Evolutionary conservation across 768 basidiomycete genomes (phyloP), one percentile per base, ranked within the genome.

Genomic region (Lactarius sp.): DNA sequence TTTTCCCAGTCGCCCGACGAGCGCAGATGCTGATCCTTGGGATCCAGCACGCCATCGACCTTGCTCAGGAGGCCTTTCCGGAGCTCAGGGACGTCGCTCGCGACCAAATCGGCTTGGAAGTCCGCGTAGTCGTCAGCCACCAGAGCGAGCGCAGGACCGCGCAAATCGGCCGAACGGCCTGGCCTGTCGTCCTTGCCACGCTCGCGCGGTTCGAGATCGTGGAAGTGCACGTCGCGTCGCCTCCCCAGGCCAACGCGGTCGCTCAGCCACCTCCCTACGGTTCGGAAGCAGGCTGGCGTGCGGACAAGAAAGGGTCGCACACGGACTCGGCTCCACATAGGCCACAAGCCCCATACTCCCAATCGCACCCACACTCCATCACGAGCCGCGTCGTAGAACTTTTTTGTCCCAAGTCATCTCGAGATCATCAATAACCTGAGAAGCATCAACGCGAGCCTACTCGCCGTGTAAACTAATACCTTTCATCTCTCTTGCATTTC

Each of bases 181-280:
- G 73, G 73, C 4, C 57, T 1, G 42, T 53, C 16, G 70, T 73
- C 37, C 31, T 70, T 12, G 8, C 44, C 16, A 58, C 60, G 2
- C 69, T 73, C 33, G 62, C 68, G 3, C 65, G 57, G 4, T 73
- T 69, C 66, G 73, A 74, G 62, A 68, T 73, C 52, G 54, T 74
- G n/a, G 70, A 72, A 39, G 51, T 74, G 60, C 52, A 56, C 52
- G 42, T 74, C 64, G 41, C 33, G 3, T 12, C 18, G 2, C 20
- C 16, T 16, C 41, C 49, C 57, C 58, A 56, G 20, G n/a, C 52
- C 8, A 18, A 36, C 34, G 20, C n/a, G 31, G 41, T 16, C 51
- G 33, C 10, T 6, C 59, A 68, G n/a, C 34, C 47, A 7, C 68
- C 60, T 6, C 70, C 70, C 3, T 53, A 57, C 9, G 47, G 53